Evolutionary conservation across 768 basidiomycete species (phyloP).

Genomic region (Arthromyces matolae): DNA sequence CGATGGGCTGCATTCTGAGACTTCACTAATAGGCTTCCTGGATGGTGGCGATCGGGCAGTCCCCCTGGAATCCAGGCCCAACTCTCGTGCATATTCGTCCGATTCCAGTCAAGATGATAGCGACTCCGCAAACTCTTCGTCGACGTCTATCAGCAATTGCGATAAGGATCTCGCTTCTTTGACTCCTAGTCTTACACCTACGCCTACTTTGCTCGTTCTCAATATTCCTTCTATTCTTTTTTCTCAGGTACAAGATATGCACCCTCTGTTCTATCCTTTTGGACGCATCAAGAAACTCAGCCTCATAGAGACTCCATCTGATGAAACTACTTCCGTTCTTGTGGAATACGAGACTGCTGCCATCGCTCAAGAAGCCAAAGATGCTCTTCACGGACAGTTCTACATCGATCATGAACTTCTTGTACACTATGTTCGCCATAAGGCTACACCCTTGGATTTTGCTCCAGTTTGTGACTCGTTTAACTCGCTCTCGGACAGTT

Average conservation of each 20-base stretch:
- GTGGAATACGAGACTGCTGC: slow-evolving; percentile 59
- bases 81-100: slow-evolving; percentile 20
- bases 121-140: slow-evolving; percentile 29
- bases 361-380: slow-evolving; percentile 63
- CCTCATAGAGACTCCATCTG: slow-evolving; percentile 37
- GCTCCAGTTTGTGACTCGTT: slow-evolving; percentile 15
- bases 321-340: slow-evolving; percentile 48
- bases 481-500: slow-evolving; percentile 9
- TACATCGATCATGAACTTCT: slow-evolving; percentile 48
- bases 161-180: slow-evolving; percentile 29
- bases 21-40: slow-evolving; percentile 54
- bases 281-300: slow-evolving; percentile 64
- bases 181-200: slow-evolving; percentile 36
- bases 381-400: slow-evolving; percentile 54
- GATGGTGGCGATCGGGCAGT: slow-evolving; percentile 78
- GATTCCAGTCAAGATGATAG: slow-evolving; percentile 17
- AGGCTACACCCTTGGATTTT: slow-evolving; percentile 19
- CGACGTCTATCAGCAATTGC: slow-evolving; percentile 30
- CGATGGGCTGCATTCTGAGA: too few species aligned
- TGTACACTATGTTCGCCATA: slow-evolving; percentile 29
- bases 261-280: slow-evolving; percentile 73
- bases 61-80: slow-evolving; percentile 47
- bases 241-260: slow-evolving; percentile 60
- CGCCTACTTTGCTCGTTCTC: slow-evolving; percentile 54
- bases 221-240: slow-evolving; percentile 68